Percentiles rank a stretch among this genome's conserved stretches.
Evolutionary conservation across 148 eudicot species (phyloP).

Genomic region (Camellia sinensis): DNA sequence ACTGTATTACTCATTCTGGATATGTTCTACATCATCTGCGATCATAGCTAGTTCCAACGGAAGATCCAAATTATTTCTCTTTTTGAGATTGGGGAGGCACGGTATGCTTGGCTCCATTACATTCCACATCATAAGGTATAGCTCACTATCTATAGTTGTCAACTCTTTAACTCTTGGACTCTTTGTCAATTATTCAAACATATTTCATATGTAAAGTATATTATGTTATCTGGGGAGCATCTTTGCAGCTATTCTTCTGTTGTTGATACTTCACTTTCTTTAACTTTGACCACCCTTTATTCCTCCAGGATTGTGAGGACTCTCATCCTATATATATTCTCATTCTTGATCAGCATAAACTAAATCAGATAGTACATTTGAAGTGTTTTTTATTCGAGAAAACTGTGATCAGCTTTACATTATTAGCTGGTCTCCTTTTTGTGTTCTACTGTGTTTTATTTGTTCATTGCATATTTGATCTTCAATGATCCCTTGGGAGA

Average conservation of each 20-base stretch:
- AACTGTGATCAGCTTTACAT: not conserved
- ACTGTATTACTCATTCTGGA: no score
- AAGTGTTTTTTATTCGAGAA: not conserved
- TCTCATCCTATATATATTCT: not conserved
- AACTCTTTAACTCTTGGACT: not conserved
- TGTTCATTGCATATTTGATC: not conserved
- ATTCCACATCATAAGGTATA: slow-evolving; percentile 98
- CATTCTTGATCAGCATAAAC: not conserved
- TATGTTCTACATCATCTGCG: no score
- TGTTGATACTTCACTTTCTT: not conserved
- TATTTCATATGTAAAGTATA: not conserved
- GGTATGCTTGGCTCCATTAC: slow-evolving; percentile 98
- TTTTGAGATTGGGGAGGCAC: slow-evolving; percentile 92
- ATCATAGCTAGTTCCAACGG: no score
- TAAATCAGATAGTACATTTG: not conserved
- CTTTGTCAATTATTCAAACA: not conserved
- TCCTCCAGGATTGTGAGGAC: not conserved
- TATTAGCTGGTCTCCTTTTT: not conserved
- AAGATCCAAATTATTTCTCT: no score
- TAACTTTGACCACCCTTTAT: not conserved
- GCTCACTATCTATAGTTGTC: not conserved
- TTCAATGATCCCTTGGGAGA: not conserved
- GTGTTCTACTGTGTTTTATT: not conserved
- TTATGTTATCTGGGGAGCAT: not conserved
- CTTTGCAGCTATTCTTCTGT: not conserved